Percentiles rank a stretch among this genome's conserved stretches.
phyloP scores from a whole-genome alignment of 129 eudicot genomes.

The Daucus carota region DNA sequence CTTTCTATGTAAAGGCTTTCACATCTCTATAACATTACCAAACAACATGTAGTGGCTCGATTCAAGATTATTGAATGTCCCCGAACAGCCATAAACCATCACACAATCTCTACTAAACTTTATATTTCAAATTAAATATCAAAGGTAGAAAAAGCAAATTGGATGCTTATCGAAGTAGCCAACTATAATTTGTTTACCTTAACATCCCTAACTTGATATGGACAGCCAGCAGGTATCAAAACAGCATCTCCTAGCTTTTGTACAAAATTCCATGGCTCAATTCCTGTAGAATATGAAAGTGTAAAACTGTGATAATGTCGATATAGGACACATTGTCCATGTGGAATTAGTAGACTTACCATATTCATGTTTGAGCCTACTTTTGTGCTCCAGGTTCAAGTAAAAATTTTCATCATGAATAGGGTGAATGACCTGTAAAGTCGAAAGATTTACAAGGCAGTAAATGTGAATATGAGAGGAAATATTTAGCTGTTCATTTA shows the following conservation, averaged over 20 bases:
- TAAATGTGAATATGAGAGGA: neutral
- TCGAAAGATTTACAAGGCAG: neutral
- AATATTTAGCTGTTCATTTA: neutral
- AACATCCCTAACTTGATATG: constrained; percentile 1
- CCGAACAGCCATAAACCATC: neutral
- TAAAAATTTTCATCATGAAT: neutral
- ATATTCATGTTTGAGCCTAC: neutral
- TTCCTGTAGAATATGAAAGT: neutral
- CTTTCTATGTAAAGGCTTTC: neutral
- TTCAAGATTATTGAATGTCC: neutral
- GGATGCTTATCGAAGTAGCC: neutral
- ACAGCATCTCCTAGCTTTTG: constrained; percentile 8
- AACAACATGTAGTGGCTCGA: neutral
- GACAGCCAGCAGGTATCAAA: constrained; percentile 8
- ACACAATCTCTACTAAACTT: neutral
- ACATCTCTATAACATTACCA: neutral
- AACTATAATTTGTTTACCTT: neutral
- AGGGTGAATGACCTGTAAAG: neutral
- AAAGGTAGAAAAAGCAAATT: neutral
- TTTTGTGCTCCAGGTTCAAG: constrained; percentile 6
- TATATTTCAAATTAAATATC: neutral
- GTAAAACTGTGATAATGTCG: neutral
- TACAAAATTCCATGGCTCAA: constrained; percentile 2
- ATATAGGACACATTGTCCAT: neutral
- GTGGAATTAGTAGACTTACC: neutral